phyloP scores from a whole-genome alignment of 306 rosid genomes.

The Lotus japonicus region DNA sequence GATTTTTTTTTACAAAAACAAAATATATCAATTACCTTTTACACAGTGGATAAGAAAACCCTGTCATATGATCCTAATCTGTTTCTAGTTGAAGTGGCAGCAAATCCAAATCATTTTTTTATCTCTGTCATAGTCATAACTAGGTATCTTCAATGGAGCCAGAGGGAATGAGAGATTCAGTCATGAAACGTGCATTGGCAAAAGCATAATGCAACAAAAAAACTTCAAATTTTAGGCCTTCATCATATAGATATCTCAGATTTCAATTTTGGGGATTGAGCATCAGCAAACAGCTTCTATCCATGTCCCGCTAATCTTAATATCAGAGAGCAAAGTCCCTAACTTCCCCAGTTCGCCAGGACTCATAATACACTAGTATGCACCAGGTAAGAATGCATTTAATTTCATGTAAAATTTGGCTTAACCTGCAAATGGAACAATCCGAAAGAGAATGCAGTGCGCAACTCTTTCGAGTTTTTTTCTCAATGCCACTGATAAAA shows the following conservation, averaged over 20 bases:
- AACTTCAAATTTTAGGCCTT: slow-evolving; percentile 5
- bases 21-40: too few relatives aligned
- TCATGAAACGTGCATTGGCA: background rate
- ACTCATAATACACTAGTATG: slow-evolving; percentile 9
- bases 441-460: background rate
- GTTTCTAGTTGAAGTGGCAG: too few relatives aligned
- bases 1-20: too few relatives aligned
- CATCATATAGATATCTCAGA: background rate
- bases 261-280: background rate
- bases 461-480: background rate
- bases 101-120: too few relatives aligned
- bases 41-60: too few relatives aligned
- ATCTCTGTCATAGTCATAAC: background rate
- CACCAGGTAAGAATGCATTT: background rate
- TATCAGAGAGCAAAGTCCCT: background rate
- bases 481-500: background rate
- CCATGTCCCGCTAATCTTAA: background rate
- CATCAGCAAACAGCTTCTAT: background rate
- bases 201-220: background rate
- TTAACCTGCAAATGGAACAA: slow-evolving; percentile 1
- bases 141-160: background rate
- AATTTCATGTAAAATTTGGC: background rate
- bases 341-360: background rate
- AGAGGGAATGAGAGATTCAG: background rate
- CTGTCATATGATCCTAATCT: too few relatives aligned